Base-by-base conservation (phyloP, 2,329 filamentous ascomycete genomes). In the Penicillium rolfsii region DNA sequence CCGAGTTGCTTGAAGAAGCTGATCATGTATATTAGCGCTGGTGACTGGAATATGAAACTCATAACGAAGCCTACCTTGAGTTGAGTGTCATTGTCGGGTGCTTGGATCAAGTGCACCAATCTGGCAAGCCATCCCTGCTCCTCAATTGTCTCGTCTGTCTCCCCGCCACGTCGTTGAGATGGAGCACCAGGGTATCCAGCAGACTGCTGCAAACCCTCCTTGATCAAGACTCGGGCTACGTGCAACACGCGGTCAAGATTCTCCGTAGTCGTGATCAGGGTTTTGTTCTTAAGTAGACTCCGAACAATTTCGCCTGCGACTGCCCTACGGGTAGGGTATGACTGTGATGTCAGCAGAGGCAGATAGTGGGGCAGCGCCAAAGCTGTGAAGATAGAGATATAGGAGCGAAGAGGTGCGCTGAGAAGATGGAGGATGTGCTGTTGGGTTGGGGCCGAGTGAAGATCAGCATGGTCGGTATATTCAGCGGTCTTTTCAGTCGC, bases 111-210 rank as follows among this genome's bases (percentile, higher is more conserved):
- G 78, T 99, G 95, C 19, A 97, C 88, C 72, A 99, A 89, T 69
- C 95, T 86, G 38, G 95, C 95, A 57, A 99, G 83, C 93, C 93
- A 97, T 55, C 95, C 95, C 81, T 99, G 95, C 79, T 99, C 95
- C 77, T 99, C 94, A 71, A 98, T 88, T 0, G 94, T 98, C 80
- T 99, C 96, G 64, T 99, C 95, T 0, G 95, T 98, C 81, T 99
- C 96, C 50, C 85, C 82, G 22, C 87, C 86, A 63, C 92, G 88
- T 64, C 91, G 84, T 72, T 94, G 91, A 14, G 83, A 79, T 5
- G 90, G 87, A 41, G 90, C 87, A 3, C 91, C 91, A 0, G 93
- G 89, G 70, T 97, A 97, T 33, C 91, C 91, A 50, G 87, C 85
- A n/a, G 91, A 87, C 57, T 89, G 83, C 71, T 96, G 93, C 14